phyloP scores from a whole-genome alignment of 2,329 filamentous ascomycete genomes.

The Aspergillus calidoustus region DNA sequence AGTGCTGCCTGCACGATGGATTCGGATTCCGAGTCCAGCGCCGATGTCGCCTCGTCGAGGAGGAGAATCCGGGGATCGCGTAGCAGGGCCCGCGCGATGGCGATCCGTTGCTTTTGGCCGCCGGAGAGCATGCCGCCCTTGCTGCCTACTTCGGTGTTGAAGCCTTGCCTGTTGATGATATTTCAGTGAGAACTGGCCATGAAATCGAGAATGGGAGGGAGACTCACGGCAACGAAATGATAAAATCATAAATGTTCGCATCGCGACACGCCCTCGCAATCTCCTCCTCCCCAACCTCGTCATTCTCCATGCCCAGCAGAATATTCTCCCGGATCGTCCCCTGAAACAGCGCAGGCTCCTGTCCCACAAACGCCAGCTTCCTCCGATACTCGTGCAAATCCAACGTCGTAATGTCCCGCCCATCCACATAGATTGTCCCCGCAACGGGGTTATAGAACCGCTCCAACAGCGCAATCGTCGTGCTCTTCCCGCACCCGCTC shows the following conservation, averaged over 20 bases:
- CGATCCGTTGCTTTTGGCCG: conserved; percentile 43
- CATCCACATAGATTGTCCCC: conserved; percentile 68
- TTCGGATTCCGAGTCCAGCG: conserved; percentile 51
- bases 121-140: conserved; percentile 35
- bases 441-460: conserved; percentile 69
- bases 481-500: conserved; percentile 64
- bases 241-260: conserved; percentile 36
- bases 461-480: conserved; percentile 62
- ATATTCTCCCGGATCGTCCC: conserved; percentile 71
- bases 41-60: conserved; percentile 45
- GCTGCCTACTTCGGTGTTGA: conserved; percentile 30
- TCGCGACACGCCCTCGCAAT: conserved; percentile 29
- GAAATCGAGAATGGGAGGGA: not conserved
- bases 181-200: not conserved
- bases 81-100: conserved; percentile 42
- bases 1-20: conserved; percentile 67
- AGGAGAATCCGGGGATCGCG: conserved; percentile 39
- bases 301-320: conserved; percentile 54
- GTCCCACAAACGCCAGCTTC: conserved; percentile 69
- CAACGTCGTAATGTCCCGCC: conserved; percentile 59
- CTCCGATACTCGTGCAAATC: conserved; percentile 65
- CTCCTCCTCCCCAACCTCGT: conserved; percentile 19
- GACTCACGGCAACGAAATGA: conserved; percentile 30
- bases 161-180: conserved; percentile 24
- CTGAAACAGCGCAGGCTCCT: conserved; percentile 72